Percentiles rank a stretch among this genome's conserved stretches.
These are phyloP conservation scores for Begonia peltatifolia DNA, from an alignment of 306 rosid species.

Conservation along the genomic window DNA sequence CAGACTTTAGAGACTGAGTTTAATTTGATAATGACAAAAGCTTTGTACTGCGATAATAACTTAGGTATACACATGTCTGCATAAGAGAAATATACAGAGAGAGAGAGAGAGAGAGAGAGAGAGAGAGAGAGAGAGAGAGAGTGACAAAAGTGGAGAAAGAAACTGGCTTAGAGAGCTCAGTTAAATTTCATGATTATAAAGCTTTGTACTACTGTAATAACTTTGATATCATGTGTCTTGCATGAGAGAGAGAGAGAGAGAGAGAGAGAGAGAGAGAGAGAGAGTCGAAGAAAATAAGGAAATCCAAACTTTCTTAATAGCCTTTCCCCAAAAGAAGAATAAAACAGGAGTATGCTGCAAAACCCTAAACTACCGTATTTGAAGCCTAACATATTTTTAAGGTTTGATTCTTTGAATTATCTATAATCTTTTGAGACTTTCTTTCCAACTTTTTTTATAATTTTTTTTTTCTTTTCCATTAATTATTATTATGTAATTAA, in stretches of 20 bases:
- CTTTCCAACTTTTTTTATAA: too few relatives aligned
- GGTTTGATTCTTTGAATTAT: too few relatives aligned
- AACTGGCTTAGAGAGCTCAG: neutral
- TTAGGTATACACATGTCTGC: neutral
- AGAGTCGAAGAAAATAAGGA: slow-evolving; percentile 23
- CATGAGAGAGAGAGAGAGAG: slow-evolving; percentile 3
- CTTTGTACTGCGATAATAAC: too few relatives aligned
- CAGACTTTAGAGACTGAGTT: too few relatives aligned
- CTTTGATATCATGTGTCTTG: neutral
- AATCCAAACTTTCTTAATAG: slow-evolving; percentile 2
- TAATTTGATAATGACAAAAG: too few relatives aligned
- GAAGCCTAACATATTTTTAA: too few relatives aligned
- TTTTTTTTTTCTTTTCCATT: too few relatives aligned
- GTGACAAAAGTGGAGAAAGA: slow-evolving; percentile 19
- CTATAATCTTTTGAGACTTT: too few relatives aligned
- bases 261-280: slow-evolving; percentile 4
- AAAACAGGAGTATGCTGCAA: neutral
- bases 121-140: slow-evolving; percentile 17
- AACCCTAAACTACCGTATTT: neutral
- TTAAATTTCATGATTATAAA: neutral
- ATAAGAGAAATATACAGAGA: neutral
- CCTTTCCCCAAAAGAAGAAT: slow-evolving; percentile 4
- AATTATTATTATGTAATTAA: too few relatives aligned
- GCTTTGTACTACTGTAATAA: slow-evolving; percentile 13
- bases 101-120: slow-evolving; percentile 21